Percentiles rank a stretch among this genome's conserved stretches.
Evolutionary conservation across 257 asterid species (phyloP).

Genomic region (Ehretia macrophylla): DNA sequence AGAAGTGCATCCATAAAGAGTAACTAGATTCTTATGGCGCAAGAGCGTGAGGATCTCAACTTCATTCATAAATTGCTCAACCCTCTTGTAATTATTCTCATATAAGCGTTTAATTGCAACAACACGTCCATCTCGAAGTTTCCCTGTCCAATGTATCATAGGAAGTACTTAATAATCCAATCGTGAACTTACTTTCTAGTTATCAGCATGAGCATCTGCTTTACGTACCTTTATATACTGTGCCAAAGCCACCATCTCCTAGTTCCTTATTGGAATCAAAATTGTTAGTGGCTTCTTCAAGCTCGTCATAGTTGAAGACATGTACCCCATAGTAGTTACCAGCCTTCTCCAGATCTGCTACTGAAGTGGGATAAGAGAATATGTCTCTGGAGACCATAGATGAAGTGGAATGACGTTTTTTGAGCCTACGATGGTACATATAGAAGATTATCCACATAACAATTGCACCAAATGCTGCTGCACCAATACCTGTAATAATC

Average conservation of each 20-base stretch:
- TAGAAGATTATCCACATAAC: constrained; percentile 24
- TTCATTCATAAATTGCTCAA: constrained; percentile 77
- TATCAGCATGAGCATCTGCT: too few species aligned
- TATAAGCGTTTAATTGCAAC: constrained; percentile 77
- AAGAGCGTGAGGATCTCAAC: constrained; percentile 57
- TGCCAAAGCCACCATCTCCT: constrained; percentile 92
- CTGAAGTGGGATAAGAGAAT: constrained; percentile 48
- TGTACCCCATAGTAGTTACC: constrained; percentile 52
- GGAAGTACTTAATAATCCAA: background rate
- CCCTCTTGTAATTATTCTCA: constrained; percentile 65
- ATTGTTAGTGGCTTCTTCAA: constrained; percentile 68
- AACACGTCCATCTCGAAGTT: constrained; percentile 62
- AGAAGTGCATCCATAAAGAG: constrained; percentile 76
- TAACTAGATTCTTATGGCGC: constrained; percentile 57
- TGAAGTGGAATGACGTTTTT: constrained; percentile 9
- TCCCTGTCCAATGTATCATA: constrained; percentile 36
- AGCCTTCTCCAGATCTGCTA: constrained; percentile 23
- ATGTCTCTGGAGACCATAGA: constrained; percentile 28
- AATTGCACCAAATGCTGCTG: constrained; percentile 32
- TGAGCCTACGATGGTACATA: constrained; percentile 22
- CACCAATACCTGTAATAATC: constrained; percentile 32
- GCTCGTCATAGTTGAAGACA: constrained; percentile 55
- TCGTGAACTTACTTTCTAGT: background rate
- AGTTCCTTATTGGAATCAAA: constrained; percentile 56
- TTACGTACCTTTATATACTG: constrained; percentile 50